Conservation (phyloP, 2,329 filamentous ascomycete species). For the Cercospora citrullina region DNA sequence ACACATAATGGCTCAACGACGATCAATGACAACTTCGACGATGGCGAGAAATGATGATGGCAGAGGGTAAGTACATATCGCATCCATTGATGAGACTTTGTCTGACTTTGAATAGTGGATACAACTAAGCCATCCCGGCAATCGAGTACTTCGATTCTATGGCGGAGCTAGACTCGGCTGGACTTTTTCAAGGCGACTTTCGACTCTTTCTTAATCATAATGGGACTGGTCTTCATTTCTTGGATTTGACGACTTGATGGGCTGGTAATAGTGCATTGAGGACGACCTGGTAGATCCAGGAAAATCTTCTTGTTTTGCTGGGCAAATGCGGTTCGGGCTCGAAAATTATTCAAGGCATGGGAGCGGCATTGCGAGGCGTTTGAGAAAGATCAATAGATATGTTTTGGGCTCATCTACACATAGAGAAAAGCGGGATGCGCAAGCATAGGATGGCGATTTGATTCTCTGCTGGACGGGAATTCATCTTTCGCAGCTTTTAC, state of each 20-base stretch:
- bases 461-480: background rate
- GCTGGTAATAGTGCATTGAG: background rate
- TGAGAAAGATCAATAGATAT: conserved; percentile 1
- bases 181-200: background rate
- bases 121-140: conserved; percentile 23
- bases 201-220: background rate
- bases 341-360: background rate
- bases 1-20: background rate
- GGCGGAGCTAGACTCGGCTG: conserved; percentile 23
- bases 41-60: conserved; percentile 32
- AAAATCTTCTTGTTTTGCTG: background rate
- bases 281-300: background rate
- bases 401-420: conserved; percentile 4
- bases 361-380: conserved; percentile 17
- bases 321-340: background rate
- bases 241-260: background rate
- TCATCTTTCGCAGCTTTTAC: background rate
- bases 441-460: background rate
- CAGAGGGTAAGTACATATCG: conserved; percentile 30
- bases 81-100: background rate
- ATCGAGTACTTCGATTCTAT: background rate
- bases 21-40: background rate
- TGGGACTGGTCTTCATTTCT: background rate
- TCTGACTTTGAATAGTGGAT: conserved; percentile 29
- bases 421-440: background rate